Base-by-base conservation (phyloP, 2,329 filamentous ascomycete species). In the Talaromyces sp. region DNA sequence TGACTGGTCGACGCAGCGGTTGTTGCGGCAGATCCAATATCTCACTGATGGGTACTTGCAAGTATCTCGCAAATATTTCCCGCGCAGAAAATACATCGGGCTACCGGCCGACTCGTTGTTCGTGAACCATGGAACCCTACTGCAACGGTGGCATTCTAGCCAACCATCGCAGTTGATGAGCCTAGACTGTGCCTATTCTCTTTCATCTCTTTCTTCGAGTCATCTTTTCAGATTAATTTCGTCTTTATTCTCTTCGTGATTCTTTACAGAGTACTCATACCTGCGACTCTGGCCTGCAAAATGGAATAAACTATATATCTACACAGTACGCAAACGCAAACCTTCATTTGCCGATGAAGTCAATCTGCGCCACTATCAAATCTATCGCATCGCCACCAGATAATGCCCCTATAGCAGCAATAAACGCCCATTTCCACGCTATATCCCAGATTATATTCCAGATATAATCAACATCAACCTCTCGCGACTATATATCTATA, bases 351-450 rank as follows among this genome's bases (percentile, higher is more conserved):
- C 31, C 53, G 53, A 45, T 43, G 36, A 59, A 59, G 56, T 59
- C 56, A 59, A 59, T 59, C 10, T 58, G 19, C 56, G 56, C 56
- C 56, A 59, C 56, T 13, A 43, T 15, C 53, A 15, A 3, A 43
- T 43, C 40, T 29, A 36, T 36, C 53, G 31, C 54, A 58, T 59
- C 56, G 34, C 56, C 56, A 59, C 56, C 27, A 27, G 56, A 45
- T 45, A 27, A 25, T 59, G 36, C 56, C 38, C 15, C 1, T 59
- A 22, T 43, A 58, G 17, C 15, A 58, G 6, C 31, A 5, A 36
- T 10, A 29, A 11, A 6, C 22, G 2, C 25, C 51, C 10, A 22
- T 34, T 4, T 19, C 22, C 47, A 17, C 47, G 8, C 3, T 34
- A 3, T 15, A 8, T 51, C 22, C 11, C n/a, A 1, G 29, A 54